phyloP scores from a whole-genome alignment of 768 basidiomycete genomes.

The Termitomyces sp. region DNA sequence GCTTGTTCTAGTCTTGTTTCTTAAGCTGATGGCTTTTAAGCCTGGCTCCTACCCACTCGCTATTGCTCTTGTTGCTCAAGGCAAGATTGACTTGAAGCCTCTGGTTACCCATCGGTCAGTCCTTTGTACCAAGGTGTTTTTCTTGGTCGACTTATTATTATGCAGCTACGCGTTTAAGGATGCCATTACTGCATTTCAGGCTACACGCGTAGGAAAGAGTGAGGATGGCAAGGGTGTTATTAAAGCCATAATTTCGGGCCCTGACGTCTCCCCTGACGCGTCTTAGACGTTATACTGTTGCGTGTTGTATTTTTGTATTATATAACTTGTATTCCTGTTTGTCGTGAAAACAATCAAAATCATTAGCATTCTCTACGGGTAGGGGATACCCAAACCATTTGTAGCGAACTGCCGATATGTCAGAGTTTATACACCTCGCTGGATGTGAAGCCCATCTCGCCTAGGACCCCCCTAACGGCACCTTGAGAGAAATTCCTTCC shows the following conservation, averaged over 20 bases:
- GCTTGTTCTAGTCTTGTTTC: not conserved
- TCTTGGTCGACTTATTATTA: not conserved
- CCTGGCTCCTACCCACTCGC: conserved; percentile 84
- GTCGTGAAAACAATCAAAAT: not conserved
- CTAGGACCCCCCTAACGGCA: conserved; percentile 57
- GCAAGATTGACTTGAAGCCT: conserved; percentile 81
- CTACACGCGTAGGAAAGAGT: conserved; percentile 75
- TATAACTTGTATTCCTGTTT: not conserved
- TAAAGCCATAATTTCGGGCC: conserved; percentile 85
- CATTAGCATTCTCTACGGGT: not conserved
- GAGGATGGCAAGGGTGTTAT: conserved; percentile 84
- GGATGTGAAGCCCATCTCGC: conserved; percentile 54
- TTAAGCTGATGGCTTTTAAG: conserved; percentile 25
- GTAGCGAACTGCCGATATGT: not conserved
- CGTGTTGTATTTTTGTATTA: conserved; percentile 7
- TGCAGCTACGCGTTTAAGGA: conserved; percentile 69
- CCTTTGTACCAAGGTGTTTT: not conserved
- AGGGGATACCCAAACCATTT: not conserved
- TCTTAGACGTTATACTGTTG: conserved; percentile 7
- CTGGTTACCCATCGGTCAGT: conserved; percentile 80
- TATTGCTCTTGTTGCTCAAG: conserved; percentile 75
- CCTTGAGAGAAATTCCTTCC: conserved; percentile 77
- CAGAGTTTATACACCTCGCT: conserved; percentile 68
- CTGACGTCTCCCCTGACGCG: conserved; percentile 45
- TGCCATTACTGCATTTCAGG: conserved; percentile 75